Evolutionary conservation across 2,329 filamentous ascomycete genomes (phyloP).

Genomic region (Fusarium camptoceras): DNA sequence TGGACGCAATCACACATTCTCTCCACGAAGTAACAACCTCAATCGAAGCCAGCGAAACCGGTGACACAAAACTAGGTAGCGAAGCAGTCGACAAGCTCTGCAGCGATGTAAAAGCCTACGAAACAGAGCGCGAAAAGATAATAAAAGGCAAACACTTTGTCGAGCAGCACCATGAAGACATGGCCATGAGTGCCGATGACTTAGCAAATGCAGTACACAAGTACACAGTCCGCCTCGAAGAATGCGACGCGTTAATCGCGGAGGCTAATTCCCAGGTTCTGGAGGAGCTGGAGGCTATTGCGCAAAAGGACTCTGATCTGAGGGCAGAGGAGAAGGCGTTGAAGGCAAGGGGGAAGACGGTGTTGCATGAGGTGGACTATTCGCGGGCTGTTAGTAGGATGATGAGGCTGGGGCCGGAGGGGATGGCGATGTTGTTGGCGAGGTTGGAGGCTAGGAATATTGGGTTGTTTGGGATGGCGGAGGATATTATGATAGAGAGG

Average conservation of each 20-base stretch:
- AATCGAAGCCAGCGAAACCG: background rate
- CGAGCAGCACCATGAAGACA: background rate
- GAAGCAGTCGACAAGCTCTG: background rate
- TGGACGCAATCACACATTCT: background rate
- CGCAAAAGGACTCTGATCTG: background rate
- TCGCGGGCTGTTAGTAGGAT: background rate
- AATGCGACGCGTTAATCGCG: background rate
- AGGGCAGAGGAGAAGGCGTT: background rate
- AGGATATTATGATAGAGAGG: background rate
- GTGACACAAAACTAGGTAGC: background rate
- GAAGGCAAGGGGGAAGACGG: background rate
- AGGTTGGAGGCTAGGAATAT: background rate
- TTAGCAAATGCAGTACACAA: background rate
- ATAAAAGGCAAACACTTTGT: background rate
- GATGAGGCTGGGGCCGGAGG: background rate
- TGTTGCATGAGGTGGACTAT: background rate
- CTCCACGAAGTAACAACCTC: background rate
- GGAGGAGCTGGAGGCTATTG: background rate
- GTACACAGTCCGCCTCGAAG: background rate
- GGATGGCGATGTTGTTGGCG: background rate
- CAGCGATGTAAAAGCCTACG: background rate
- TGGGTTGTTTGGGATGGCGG: background rate
- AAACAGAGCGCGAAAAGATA: background rate
- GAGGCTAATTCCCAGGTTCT: background rate
- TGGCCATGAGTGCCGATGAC: background rate